Percentiles rank a stretch among this genome's conserved stretches.
phyloP scores from a whole-genome alignment of 345 rosid species.

The Eucalyptus cloeziana region DNA sequence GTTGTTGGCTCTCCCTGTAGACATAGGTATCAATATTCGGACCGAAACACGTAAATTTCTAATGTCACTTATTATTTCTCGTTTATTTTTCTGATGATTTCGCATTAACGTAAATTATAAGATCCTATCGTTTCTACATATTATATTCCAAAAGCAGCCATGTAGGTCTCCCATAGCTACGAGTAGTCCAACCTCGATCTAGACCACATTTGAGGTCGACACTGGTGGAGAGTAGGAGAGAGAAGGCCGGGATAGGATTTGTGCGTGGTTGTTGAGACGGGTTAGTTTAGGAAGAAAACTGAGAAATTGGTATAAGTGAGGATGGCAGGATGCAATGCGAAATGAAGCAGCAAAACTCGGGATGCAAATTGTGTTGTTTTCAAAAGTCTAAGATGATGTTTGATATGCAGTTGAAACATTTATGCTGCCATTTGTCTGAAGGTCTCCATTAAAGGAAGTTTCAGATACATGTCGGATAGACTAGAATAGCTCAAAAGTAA shows the following conservation, averaged over 20 bases:
- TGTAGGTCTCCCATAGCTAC: not conserved
- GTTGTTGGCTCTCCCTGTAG: rapidly evolving
- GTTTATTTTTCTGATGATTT: too few relatives aligned
- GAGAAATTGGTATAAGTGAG: not conserved
- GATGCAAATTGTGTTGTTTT: not conserved
- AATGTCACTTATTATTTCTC: too few relatives aligned
- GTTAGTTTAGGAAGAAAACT: not conserved
- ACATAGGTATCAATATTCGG: too few relatives aligned
- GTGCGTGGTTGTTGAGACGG: too few relatives aligned
- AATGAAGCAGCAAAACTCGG: not conserved
- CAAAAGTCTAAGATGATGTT: not conserved
- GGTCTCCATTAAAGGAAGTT: not conserved
- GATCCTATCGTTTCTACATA: rapidly evolving
- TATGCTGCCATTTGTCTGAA: not conserved
- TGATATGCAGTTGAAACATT: not conserved
- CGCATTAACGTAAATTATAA: too few relatives aligned
- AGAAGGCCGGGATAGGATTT: not conserved
- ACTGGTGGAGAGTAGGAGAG: not conserved
- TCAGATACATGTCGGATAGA: not conserved
- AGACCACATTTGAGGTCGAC: not conserved
- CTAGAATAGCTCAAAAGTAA: not conserved
- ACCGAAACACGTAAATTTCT: too few relatives aligned
- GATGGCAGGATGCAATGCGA: not conserved
- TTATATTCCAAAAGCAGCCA: too few relatives aligned
- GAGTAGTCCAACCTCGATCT: not conserved